phyloP scores from a whole-genome alignment of 352 stramenopile genomes.

The Phytophthora cactorum region DNA sequence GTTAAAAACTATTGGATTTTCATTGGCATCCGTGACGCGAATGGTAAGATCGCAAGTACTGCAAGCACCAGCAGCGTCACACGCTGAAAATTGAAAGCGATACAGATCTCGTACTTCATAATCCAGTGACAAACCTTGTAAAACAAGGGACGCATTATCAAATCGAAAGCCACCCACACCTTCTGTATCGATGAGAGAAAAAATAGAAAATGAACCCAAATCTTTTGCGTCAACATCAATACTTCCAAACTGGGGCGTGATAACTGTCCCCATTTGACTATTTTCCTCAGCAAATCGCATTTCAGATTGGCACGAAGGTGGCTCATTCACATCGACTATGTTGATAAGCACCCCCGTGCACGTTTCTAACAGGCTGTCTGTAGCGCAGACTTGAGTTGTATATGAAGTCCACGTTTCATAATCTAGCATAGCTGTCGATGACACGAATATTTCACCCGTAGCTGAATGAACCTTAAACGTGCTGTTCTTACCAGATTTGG shows the following conservation, averaged over 20 bases:
- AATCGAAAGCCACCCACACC: slow-evolving; percentile 17
- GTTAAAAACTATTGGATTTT: slow-evolving; percentile 26
- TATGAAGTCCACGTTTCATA: slow-evolving; percentile 23
- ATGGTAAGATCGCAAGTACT: slow-evolving; percentile 25
- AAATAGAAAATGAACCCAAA: neutral
- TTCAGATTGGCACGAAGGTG: slow-evolving; percentile 23
- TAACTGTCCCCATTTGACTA: slow-evolving; percentile 16
- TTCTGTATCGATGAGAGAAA: slow-evolving; percentile 15
- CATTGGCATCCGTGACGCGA: slow-evolving; percentile 26
- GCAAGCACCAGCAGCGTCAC: slow-evolving; percentile 15
- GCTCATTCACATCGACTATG: slow-evolving; percentile 30
- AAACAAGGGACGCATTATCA: slow-evolving; percentile 16
- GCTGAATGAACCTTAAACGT: slow-evolving; percentile 15
- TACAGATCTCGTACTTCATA: slow-evolving; percentile 23
- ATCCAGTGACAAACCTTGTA: slow-evolving; percentile 6
- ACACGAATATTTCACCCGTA: slow-evolving; percentile 12
- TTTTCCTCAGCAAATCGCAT: slow-evolving; percentile 28
- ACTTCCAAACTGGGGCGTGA: slow-evolving; percentile 17
- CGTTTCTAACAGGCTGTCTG: slow-evolving; percentile 14
- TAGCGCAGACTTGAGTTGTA: slow-evolving; percentile 16
- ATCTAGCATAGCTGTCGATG: slow-evolving; percentile 7
- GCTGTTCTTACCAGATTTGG: neutral
- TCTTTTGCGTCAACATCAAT: slow-evolving; percentile 22
- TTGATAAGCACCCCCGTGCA: slow-evolving; percentile 11
- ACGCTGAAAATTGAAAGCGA: slow-evolving; percentile 22